A percentile compares a stretch with the other conserved stretches of the same genome.
These are phyloP conservation scores for Daedaleopsis sinensis DNA, from an alignment of 768 basidiomycete species.

Conservation along the genomic window DNA sequence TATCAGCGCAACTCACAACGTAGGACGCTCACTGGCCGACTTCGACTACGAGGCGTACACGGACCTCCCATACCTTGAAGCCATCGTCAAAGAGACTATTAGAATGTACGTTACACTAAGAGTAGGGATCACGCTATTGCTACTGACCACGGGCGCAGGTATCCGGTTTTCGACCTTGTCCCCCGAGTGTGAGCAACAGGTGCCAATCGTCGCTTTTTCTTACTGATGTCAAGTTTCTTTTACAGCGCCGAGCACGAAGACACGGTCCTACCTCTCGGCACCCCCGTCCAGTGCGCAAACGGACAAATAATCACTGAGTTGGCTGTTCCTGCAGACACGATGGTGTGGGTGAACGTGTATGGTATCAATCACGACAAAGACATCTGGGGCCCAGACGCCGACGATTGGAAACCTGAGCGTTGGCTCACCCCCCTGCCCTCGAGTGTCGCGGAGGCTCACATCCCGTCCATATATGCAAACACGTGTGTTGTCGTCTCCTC, in stretches of 20 bases:
- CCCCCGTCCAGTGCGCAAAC: constrained; percentile 1
- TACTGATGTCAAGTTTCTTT: too few relatives aligned
- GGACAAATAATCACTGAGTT: constrained; percentile 5
- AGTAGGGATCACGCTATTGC: background rate
- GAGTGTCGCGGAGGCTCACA: constrained; percentile 1
- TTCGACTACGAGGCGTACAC: constrained; percentile 8
- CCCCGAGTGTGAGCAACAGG: background rate
- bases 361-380: constrained; percentile 1
- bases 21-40: constrained; percentile 3
- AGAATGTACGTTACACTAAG: background rate
- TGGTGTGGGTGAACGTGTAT: constrained; percentile 6
- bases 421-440: constrained; percentile 12
- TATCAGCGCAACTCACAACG: background rate
- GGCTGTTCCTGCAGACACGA: constrained; percentile 5
- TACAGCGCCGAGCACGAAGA: background rate
- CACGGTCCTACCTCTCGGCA: constrained; percentile 5
- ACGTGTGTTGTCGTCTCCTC: background rate
- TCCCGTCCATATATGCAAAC: constrained; percentile 5
- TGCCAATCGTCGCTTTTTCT: background rate
- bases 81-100: constrained; percentile 13
- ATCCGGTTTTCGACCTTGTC: constrained; percentile 4
- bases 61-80: constrained; percentile 9
- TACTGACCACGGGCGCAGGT: background rate
- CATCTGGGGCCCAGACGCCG: constrained; percentile 13
- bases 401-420: constrained; percentile 15